Evolutionary conservation across 2,329 filamentous ascomycete genomes (phyloP), one percentile per base, ranked within the genome.

Genomic region (Endocalyx cinctus): DNA sequence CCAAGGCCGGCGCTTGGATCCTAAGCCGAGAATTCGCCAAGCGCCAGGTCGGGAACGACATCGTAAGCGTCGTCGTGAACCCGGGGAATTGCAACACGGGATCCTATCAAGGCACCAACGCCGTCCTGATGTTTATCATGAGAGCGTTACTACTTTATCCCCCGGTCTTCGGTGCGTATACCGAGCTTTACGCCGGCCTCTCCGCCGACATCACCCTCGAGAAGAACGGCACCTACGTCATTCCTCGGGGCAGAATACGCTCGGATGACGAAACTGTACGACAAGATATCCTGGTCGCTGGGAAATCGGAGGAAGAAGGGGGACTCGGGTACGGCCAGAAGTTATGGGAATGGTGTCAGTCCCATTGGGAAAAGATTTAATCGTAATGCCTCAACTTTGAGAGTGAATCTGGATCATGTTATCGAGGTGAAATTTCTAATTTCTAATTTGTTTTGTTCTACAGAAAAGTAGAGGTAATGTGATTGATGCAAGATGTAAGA

Each of bases 351-450:
- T 32, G n/a, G 20, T 32, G 20, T 14, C 19, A 32, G 25, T 18
- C 29, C 17, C 27, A 34, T 11, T 34, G 35, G 20, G 8, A 23
- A n/a, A 23, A 23, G n/a, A n/a, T n/a, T n/a, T n/a, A n/a, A n/a
- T n/a, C n/a, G n/a, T n/a, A n/a, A n/a, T n/a, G n/a, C n/a, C n/a
- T n/a, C n/a, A n/a, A n/a, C n/a, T n/a, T n/a, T n/a, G n/a, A n/a
- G n/a, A n/a, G n/a, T n/a, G n/a, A n/a, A n/a, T n/a, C n/a, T n/a
- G n/a, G n/a, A n/a, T n/a, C n/a, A n/a, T n/a, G n/a, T n/a, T n/a
- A n/a, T n/a, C n/a, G n/a, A n/a, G n/a, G n/a, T n/a, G n/a, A n/a
- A n/a, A n/a, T n/a, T n/a, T n/a, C n/a, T n/a, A n/a, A n/a, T n/a
- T n/a, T n/a, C n/a, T n/a, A n/a, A n/a, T n/a, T n/a, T n/a, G n/a